A percentile compares a stretch with the other conserved stretches of the same genome.
phyloP scores from a whole-genome alignment of 306 rosid species.

The Ochetophila trinervis region DNA sequence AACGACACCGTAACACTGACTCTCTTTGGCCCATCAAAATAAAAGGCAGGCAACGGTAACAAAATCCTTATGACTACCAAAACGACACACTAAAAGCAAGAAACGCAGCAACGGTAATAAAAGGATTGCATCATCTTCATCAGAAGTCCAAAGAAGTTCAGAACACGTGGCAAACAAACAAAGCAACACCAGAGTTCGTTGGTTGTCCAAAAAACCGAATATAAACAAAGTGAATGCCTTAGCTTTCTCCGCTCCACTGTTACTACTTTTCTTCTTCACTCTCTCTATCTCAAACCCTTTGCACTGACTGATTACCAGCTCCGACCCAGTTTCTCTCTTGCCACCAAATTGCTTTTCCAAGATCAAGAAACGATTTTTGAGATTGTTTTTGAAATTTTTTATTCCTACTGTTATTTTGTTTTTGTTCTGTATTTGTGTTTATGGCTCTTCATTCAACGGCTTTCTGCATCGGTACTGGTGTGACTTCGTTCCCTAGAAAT shows the following conservation, averaged over 20 bases:
- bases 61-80: no score
- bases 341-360: not conserved
- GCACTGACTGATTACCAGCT: no score
- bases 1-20: no score
- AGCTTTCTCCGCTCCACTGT: not conserved
- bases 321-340: not conserved
- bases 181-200: not conserved
- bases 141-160: no score
- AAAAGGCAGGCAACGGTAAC: no score
- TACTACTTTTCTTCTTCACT: not conserved
- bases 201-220: no score
- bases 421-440: slow-evolving; percentile 16
- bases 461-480: slow-evolving; percentile 36
- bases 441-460: slow-evolving; percentile 72
- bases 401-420: slow-evolving; percentile 2
- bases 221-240: not conserved
- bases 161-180: slow-evolving; percentile 1
- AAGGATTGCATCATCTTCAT: no score
- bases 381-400: not conserved
- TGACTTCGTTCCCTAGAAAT: slow-evolving; percentile 30
- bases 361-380: not conserved
- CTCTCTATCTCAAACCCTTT: not conserved
- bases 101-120: no score
- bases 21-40: no score
- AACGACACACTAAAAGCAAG: no score